Evolutionary conservation across 169 alveolate species (phyloP), one percentile per base, ranked within the genome.

Genomic region (Plasmodium chabaudi): DNA sequence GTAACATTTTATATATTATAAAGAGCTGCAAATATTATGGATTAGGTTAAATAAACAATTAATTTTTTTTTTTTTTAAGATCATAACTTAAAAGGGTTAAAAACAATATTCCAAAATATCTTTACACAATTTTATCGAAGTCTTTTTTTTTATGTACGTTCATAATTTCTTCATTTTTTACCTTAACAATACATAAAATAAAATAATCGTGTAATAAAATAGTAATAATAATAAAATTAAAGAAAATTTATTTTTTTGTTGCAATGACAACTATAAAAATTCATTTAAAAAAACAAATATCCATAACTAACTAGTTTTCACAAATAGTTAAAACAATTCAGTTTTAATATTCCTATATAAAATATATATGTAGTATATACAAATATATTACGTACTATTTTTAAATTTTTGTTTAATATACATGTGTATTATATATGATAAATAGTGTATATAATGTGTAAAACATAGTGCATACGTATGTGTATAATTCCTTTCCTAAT

Each of bases 201-300:
- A 51, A 51, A 51, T 51, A 51, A 51, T 1, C 67, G 13, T n/a
- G 9, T 27, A 63, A 34, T 27, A 34, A 13, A 9, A 19, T 27
- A 34, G 27, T n/a, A 15, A 57, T 9, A 57, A 57, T n/a, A 61
- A 61, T 9, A 25, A 67, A 67, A 67, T 6, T 67, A 67, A 46
- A 44, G 47, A 59, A 21, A 59, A 67, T 17, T 67, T 67, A 42
- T 15, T 67, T 61, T 34, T 61, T 44, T 67, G 74, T 67, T 67
- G 74, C 23, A 67, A 67, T 67, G 47, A 44, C 74, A 67, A 67
- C 74, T 67, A 67, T 67, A 25, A 17, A 67, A 67, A 42, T 44
- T 10, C 34, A 63, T 34, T 34, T 44, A 15, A 67, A 67, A 67
- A 67, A 65, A 42, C 19, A 42, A 19, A 44, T 67, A 46, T 46